phyloP scores from a whole-genome alignment of 2,329 filamentous ascomycete genomes.

The Colletotrichum sidae region DNA sequence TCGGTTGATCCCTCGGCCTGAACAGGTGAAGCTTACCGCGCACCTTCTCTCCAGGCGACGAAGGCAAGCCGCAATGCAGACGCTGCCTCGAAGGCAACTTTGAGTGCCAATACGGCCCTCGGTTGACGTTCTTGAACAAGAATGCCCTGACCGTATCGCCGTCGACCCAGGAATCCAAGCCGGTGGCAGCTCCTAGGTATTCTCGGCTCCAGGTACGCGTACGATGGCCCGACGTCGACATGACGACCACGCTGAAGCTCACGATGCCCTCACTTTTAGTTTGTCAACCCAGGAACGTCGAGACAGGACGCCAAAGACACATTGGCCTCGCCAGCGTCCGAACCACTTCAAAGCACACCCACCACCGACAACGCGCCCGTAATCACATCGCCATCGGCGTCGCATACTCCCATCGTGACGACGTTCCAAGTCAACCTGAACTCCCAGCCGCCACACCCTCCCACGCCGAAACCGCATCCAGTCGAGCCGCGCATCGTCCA shows the following conservation, averaged over 20 bases:
- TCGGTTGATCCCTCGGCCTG: neutral
- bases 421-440: conserved; percentile 14
- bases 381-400: neutral
- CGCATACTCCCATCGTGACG: neutral
- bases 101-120: conserved; percentile 60
- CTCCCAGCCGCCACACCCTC: neutral
- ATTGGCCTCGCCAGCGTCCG: neutral
- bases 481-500: conserved; percentile 16
- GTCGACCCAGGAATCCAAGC: conserved; percentile 8
- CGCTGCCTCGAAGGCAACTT: conserved; percentile 59
- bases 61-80: conserved; percentile 60
- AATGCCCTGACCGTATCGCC: conserved; percentile 55
- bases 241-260: neutral
- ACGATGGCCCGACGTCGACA: neutral
- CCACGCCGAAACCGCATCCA: conserved; percentile 8
- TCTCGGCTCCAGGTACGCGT: conserved; percentile 36
- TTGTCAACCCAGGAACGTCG: conserved; percentile 18
- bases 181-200: conserved; percentile 25
- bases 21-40: conserved; percentile 12
- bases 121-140: conserved; percentile 60
- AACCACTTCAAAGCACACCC: neutral
- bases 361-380: neutral
- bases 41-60: conserved; percentile 55
- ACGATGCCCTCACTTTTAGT: conserved; percentile 15
- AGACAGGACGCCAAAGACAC: conserved; percentile 1